Percentiles rank a stretch among this genome's conserved stretches.
phyloP scores from a whole-genome alignment of 2,329 filamentous ascomycete genomes.

The Claviceps capensis region DNA sequence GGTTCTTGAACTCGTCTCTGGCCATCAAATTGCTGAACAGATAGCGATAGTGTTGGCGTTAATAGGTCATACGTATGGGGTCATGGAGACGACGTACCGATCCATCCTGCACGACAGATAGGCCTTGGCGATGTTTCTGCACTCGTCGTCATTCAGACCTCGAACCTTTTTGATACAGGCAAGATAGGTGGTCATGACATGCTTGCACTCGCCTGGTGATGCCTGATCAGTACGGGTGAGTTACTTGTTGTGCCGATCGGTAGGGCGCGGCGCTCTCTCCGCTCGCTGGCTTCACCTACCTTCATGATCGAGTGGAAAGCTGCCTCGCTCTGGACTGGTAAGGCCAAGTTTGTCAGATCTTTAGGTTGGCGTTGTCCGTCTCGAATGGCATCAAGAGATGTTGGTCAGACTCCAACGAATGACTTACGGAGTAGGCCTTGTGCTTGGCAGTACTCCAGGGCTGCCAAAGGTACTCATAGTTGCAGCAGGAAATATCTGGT shows the following conservation, averaged over 20 bases:
- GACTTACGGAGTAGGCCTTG: conserved; percentile 58
- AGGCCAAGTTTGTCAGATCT: conserved; percentile 1
- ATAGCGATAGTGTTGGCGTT: not conserved
- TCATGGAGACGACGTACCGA: conserved; percentile 40
- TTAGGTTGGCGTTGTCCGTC: not conserved
- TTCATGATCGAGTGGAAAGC: conserved; percentile 93
- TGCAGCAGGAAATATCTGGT: not conserved
- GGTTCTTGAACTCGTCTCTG: conserved; percentile 84
- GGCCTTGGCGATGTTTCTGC: conserved; percentile 70
- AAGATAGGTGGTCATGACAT: conserved; percentile 74
- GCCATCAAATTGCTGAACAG: conserved; percentile 76
- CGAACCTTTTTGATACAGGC: conserved; percentile 72
- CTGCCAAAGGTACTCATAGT: conserved; percentile 53
- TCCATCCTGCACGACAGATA: conserved; percentile 94
- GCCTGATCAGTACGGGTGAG: not conserved
- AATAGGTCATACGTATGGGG: not conserved
- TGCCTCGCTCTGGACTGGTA: conserved; percentile 71
- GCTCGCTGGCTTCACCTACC: conserved; percentile 24
- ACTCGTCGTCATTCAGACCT: conserved; percentile 77
- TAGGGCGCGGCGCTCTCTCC: not conserved
- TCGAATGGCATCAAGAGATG: too few relatives aligned
- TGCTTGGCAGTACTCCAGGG: conserved; percentile 51
- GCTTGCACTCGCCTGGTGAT: conserved; percentile 71
- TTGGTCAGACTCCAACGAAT: not conserved
- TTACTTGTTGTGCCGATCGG: not conserved